Conservation (phyloP, 2,329 filamentous ascomycete species). For the Clathrospora elynae region DNA sequence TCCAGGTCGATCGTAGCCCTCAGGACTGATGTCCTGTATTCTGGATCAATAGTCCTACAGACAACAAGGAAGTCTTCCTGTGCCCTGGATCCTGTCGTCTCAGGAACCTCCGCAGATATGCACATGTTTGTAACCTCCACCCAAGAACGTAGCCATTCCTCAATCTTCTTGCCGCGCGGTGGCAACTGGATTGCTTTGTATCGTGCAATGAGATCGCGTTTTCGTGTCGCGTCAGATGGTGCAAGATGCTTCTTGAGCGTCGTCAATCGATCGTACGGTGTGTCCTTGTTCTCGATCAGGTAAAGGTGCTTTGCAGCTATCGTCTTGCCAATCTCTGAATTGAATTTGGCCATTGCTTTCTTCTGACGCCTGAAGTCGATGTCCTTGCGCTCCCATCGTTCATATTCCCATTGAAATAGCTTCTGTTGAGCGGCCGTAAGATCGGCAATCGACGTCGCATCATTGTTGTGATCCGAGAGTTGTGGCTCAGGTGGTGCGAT, state of each 20-base stretch:
- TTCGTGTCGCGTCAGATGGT: neutral
- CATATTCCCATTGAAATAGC: slow-evolving; percentile 1
- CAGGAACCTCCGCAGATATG: too few relatives aligned
- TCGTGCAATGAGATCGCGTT: neutral
- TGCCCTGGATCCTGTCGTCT: too few relatives aligned
- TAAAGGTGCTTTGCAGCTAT: slow-evolving; percentile 4
- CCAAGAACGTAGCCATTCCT: too few relatives aligned
- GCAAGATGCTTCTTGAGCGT: neutral
- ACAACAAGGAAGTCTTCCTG: too few relatives aligned
- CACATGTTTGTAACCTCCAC: too few relatives aligned
- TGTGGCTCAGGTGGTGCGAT: neutral
- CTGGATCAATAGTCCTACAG: too few relatives aligned
- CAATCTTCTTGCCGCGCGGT: too few relatives aligned
- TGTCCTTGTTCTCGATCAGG: slow-evolving; percentile 5
- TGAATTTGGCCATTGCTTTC: neutral
- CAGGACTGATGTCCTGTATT: neutral
- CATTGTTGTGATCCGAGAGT: neutral
- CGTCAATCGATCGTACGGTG: neutral
- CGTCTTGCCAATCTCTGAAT: slow-evolving; percentile 9
- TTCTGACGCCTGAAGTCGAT: neutral
- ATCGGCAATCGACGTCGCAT: neutral
- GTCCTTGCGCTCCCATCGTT: slow-evolving; percentile 1
- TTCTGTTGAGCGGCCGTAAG: neutral
- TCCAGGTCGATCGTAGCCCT: neutral
- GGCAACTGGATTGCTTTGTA: neutral